Base-by-base conservation (phyloP, 805 yeast species). In the Kockiozyma suomiensis region DNA sequence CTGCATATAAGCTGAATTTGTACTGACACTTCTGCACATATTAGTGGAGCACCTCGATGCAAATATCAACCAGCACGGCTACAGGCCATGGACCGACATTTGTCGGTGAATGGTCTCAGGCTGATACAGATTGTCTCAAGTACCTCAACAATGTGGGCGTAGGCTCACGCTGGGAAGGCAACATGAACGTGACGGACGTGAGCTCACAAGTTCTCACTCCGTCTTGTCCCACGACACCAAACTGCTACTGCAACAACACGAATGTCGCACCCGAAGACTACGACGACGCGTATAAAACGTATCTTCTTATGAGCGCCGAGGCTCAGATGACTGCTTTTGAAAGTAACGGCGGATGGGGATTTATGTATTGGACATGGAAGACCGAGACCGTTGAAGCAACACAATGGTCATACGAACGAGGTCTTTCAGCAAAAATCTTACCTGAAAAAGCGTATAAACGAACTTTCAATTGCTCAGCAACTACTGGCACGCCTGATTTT, bases 331-430 rank as follows among this genome's bases (percentile, higher is more conserved):
- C 88, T 69, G 88, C 92, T 1, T 85, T 79, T 68, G 87, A 84
- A 66, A 77, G 78, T 68, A 80, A 83, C 62, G 82, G 82, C 38
- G 96, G 96, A 41, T 89, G 96, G 96, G 75, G 75, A 13, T 72
- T 68, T 55, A 80, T 88, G 63, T 87, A 88, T 77, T 90, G 96
- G 97, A 85, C 87, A 70, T 90, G 91, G 88, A 88, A 88, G 76
- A 86, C 92, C 38, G 96, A 90, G 75, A 65, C 70, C 7, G 65
- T 58, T 10, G 61, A 54, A 10, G 56, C 73, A 8, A 57, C 70
- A 15, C 75, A 73, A 48, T 73, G 76, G 75, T 65, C 72, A 26
- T 72, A 71, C 48, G 69, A 70, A 54, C 66, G 70, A 50, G 73
- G 71, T 28, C 30, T 61, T 21, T 65, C 55, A 21, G 69, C 69